A percentile compares a stretch with the other conserved stretches of the same genome.
Conservation (phyloP, 768 basidiomycete species). For the Leucosporidium scottii region DNA sequence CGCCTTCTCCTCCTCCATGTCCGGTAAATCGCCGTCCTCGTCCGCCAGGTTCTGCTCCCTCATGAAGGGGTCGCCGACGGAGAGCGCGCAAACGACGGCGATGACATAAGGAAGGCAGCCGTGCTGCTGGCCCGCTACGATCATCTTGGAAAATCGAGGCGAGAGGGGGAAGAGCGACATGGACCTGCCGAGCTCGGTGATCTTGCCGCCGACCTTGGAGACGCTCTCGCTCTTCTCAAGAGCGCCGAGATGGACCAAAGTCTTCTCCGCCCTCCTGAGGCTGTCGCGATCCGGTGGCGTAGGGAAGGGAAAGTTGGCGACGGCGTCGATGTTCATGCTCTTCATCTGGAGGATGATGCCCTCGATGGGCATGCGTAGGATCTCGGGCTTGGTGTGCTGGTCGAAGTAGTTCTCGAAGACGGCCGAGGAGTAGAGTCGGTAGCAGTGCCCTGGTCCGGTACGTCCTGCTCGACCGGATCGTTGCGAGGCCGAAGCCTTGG, state of each 20-base stretch:
- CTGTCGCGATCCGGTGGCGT: constrained; percentile 78
- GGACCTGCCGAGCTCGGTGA: constrained; percentile 80
- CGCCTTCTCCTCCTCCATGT: constrained; percentile 42
- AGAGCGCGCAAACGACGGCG: constrained; percentile 78
- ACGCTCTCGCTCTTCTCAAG: constrained; percentile 44
- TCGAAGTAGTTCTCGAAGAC: constrained; percentile 90
- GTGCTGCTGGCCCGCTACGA: constrained; percentile 76
- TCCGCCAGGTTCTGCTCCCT: constrained; percentile 57
- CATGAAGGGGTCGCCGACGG: constrained; percentile 92
- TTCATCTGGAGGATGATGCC: constrained; percentile 98
- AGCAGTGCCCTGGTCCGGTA: constrained; percentile 96
- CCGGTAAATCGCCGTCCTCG: constrained; percentile 49
- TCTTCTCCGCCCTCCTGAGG: constrained; percentile 71
- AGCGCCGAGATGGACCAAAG: constrained; percentile 75
- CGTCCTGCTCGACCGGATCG: constrained; percentile 94
- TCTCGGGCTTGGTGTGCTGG: constrained; percentile 79
- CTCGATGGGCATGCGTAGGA: constrained; percentile 90
- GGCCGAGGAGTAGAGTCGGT: constrained; percentile 90
- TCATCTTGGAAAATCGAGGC: constrained; percentile 91
- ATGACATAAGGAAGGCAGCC: constrained; percentile 88
- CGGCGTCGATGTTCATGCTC: constrained; percentile 93
- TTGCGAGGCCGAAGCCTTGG: constrained; percentile 90
- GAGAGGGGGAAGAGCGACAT: constrained; percentile 93
- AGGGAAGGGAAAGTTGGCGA: constrained; percentile 96
- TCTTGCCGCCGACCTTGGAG: constrained; percentile 51